Percentiles rank a stretch among this genome's conserved stretches.
These are phyloP conservation scores for Radiomyces spectabilis DNA, from an alignment of 192 early-diverging fungal species.

Conservation along the genomic window DNA sequence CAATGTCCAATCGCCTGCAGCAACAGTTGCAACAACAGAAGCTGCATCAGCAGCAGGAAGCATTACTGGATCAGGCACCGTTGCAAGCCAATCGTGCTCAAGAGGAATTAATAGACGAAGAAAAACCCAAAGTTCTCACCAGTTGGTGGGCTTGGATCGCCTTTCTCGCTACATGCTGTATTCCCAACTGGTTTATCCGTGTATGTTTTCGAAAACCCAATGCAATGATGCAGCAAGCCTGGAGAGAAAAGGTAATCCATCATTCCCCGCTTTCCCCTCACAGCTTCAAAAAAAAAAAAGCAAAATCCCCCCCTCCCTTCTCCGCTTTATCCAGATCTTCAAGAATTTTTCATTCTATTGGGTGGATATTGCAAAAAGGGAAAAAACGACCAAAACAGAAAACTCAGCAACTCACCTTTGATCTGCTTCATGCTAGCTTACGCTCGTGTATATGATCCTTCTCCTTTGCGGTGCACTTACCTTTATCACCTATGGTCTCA, in stretches of 20 bases:
- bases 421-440: constrained; percentile 19
- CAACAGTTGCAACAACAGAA: constrained; percentile 9
- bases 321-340: too few species aligned
- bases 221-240: constrained; percentile 35
- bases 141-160: constrained; percentile 35
- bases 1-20: constrained; percentile 12
- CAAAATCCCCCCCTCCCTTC: too few species aligned
- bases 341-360: too few species aligned
- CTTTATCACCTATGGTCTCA: constrained; percentile 43
- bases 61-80: neutral
- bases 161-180: constrained; percentile 35
- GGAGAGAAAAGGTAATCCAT: constrained; percentile 45
- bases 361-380: neutral
- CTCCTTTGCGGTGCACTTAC: constrained; percentile 28
- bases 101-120: constrained; percentile 7
- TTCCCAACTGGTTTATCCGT: constrained; percentile 32
- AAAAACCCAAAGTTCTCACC: constrained; percentile 24
- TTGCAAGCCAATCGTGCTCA: neutral
- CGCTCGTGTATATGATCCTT: constrained; percentile 34
- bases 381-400: neutral
- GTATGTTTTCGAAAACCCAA: constrained; percentile 34
- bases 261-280: neutral
- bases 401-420: neutral
- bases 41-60: neutral
- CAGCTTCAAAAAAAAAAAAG: neutral